phyloP scores from a whole-genome alignment of 1,284 basidiomycete genomes.

The Trichosporon ovoides region DNA sequence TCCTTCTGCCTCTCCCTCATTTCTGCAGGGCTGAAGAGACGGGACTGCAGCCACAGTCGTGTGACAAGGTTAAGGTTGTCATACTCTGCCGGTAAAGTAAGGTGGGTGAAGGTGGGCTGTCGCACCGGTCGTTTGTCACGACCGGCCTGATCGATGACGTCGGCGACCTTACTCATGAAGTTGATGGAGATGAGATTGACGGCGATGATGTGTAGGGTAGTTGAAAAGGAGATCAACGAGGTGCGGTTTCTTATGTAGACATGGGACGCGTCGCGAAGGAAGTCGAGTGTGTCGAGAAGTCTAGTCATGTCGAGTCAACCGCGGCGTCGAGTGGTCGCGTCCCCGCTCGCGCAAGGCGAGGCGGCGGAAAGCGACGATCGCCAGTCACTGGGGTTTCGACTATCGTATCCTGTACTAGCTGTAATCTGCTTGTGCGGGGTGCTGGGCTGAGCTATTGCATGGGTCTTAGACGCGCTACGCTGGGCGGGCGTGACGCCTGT shows the following conservation, averaged over 20 bases:
- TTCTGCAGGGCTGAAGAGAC: background rate
- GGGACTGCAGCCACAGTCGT: slow-evolving; percentile 14
- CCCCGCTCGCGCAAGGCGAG: background rate
- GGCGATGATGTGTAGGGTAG: slow-evolving; percentile 2
- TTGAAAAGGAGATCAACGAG: background rate
- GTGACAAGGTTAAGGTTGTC: slow-evolving; percentile 7
- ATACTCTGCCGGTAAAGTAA: slow-evolving; percentile 5
- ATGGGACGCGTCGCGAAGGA: background rate
- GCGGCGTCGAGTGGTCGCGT: no score
- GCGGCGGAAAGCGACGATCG: background rate
- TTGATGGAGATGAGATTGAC: background rate
- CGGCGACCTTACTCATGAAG: background rate
- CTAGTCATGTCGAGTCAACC: slow-evolving; percentile 4
- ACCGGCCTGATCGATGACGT: background rate
- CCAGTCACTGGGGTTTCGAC: background rate
- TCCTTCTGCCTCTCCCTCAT: background rate
- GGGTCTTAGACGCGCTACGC: no score
- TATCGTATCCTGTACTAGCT: no score
- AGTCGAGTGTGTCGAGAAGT: no score
- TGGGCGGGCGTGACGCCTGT: no score
- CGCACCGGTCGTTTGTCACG: background rate
- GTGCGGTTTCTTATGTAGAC: background rate
- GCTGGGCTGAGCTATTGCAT: no score
- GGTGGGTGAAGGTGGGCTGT: slow-evolving; percentile 9
- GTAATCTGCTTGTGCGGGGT: no score